A percentile compares a stretch with the other conserved stretches of the same genome.
Conservation (phyloP, 495 filamentous ascomycete genomes). For the Penicillium goetzii region DNA sequence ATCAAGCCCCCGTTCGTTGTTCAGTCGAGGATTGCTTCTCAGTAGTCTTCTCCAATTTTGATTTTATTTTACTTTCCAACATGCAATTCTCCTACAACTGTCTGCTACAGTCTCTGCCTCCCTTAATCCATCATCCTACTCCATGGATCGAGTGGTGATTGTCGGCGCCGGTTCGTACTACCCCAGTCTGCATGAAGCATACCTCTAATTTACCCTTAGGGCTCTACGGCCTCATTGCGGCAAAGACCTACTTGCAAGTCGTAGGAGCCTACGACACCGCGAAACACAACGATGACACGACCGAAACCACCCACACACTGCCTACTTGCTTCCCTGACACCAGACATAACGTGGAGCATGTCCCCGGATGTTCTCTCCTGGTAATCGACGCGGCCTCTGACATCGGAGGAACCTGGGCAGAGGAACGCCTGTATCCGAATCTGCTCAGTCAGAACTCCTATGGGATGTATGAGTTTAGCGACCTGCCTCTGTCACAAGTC, state of each 20-base stretch:
- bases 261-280: conserved; percentile 19
- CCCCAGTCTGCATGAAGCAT: background rate
- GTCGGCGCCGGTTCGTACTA: conserved; percentile 29
- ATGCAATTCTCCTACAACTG: background rate
- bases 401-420: conserved; percentile 69
- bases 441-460: conserved; percentile 41
- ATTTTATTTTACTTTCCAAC: conserved; percentile 5
- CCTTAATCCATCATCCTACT: no score
- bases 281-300: background rate
- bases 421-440: conserved; percentile 60
- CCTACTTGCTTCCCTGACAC: conserved; percentile 19
- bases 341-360: background rate
- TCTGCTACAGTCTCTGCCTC: background rate
- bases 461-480: conserved; percentile 51
- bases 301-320: background rate
- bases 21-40: background rate
- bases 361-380: conserved; percentile 36
- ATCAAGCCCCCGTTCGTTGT: conserved; percentile 8
- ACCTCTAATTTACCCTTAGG: conserved; percentile 19
- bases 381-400: conserved; percentile 54
- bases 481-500: conserved; percentile 59
- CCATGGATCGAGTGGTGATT: conserved; percentile 31
- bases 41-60: conserved; percentile 3
- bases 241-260: conserved; percentile 61
- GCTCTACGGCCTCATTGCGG: conserved; percentile 58